Conservation (phyloP, 257 asterid species). For the Gentiana straminea region DNA sequence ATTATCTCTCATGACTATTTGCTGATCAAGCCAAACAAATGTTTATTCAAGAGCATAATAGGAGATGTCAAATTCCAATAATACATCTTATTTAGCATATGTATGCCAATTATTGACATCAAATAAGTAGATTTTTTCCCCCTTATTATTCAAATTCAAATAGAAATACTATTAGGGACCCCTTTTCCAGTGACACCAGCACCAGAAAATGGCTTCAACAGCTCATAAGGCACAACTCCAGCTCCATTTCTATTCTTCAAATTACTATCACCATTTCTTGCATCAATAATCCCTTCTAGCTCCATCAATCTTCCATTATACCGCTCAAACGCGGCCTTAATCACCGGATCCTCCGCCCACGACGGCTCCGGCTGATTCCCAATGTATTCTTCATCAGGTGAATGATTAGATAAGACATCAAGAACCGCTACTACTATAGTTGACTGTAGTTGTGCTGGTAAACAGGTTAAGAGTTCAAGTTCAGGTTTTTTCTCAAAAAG, state of each 20-base stretch:
- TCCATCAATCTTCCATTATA: slow-evolving; percentile 37
- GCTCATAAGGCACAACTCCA: slow-evolving; percentile 60
- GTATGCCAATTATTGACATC: too few relatives aligned
- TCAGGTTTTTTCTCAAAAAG: slow-evolving; percentile 52
- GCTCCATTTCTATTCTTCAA: slow-evolving; percentile 61
- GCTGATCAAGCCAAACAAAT: too few relatives aligned
- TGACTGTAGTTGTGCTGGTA: slow-evolving; percentile 68
- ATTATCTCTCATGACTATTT: too few relatives aligned
- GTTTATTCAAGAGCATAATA: too few relatives aligned
- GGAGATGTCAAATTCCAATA: too few relatives aligned
- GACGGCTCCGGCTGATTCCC: slow-evolving; percentile 31
- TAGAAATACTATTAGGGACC: slow-evolving; percentile 72
- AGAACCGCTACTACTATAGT: slow-evolving; percentile 34
- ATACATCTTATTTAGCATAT: too few relatives aligned
- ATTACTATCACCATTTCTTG: slow-evolving; percentile 24
- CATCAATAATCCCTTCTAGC: slow-evolving; percentile 63
- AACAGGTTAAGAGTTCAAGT: slow-evolving; percentile 30
- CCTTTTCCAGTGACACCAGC: slow-evolving; percentile 70
- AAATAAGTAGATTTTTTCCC: too few relatives aligned
- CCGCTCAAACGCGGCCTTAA: slow-evolving; percentile 37
- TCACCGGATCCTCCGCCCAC: slow-evolving; percentile 29
- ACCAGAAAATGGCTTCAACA: slow-evolving; percentile 56
- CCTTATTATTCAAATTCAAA: slow-evolving; percentile 17
- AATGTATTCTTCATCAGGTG: slow-evolving; percentile 76
- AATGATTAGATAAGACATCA: slow-evolving; percentile 61